These are phyloP conservation scores for Populus deltoides DNA, from an alignment of 345 rosid genomes.

Conservation along the genomic window DNA sequence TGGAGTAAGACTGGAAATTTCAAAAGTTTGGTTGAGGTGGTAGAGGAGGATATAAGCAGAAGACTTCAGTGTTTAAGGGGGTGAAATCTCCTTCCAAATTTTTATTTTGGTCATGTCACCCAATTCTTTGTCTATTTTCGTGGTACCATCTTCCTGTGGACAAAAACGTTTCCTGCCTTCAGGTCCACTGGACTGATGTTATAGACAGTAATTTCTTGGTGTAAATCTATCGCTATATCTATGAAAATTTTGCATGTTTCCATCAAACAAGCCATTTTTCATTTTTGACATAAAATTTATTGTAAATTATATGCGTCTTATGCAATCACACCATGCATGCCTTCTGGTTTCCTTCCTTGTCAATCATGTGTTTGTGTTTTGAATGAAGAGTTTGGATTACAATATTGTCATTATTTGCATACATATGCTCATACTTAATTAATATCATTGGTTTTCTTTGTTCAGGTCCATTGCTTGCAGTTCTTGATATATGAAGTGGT, in stretches of 20 bases:
- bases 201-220: not conserved
- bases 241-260: not conserved
- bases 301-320: not conserved
- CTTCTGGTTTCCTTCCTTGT: not conserved
- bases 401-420: not conserved
- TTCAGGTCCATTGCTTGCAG: conserved; percentile 95
- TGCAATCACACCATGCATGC: not conserved
- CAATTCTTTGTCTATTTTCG: not conserved
- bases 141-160: not conserved
- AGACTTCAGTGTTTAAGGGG: not conserved
- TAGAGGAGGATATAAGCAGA: not conserved
- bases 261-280: not conserved
- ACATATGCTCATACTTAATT: not conserved
- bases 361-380: not conserved
- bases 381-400: not conserved
- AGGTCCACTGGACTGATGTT: not conserved
- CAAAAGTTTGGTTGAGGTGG: not conserved
- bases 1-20: not conserved
- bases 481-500: conserved; percentile 95
- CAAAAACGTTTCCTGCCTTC: not conserved
- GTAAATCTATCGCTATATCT: not conserved
- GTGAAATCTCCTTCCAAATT: not conserved
- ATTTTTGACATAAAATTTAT: not conserved
- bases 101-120: not conserved
- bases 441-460: conserved; percentile 2